These are phyloP conservation scores for Mortierella antarctica DNA, from an alignment of 192 early-diverging fungal species.

Conservation along the genomic window DNA sequence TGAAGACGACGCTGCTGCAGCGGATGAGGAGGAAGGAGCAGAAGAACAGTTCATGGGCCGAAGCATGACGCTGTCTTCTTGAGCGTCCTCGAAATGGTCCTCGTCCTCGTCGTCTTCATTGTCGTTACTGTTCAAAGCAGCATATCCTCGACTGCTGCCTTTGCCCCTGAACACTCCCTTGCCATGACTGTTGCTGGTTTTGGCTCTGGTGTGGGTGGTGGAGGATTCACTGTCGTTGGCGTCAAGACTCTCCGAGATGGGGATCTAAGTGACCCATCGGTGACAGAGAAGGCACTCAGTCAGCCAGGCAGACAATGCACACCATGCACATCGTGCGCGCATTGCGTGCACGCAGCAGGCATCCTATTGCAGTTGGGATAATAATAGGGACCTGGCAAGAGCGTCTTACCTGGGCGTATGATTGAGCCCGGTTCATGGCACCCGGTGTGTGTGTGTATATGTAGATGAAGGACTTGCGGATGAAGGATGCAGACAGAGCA, in stretches of 20 bases:
- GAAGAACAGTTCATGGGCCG: constrained; percentile 20
- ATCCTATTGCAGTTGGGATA: background rate
- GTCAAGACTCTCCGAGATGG: background rate
- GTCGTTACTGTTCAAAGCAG: background rate
- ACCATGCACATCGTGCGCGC: background rate
- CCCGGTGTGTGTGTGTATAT: background rate
- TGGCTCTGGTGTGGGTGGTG: background rate
- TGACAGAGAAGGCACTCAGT: background rate
- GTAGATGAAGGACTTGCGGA: background rate
- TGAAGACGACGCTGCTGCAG: constrained; percentile 4
- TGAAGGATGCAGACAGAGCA: background rate
- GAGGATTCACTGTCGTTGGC: background rate
- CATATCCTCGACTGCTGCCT: constrained; percentile 9
- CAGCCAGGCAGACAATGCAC: background rate
- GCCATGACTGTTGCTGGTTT: background rate
- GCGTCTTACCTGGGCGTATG: constrained; percentile 39
- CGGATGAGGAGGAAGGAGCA: background rate
- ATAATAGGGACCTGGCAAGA: background rate
- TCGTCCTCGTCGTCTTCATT: constrained; percentile 25
- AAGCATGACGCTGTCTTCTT: constrained; percentile 36
- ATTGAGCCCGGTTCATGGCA: constrained; percentile 42
- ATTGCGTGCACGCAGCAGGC: background rate
- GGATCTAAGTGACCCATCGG: background rate
- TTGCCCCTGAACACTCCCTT: constrained; percentile 4
- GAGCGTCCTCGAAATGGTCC: constrained; percentile 21